Evolutionary conservation across 1,284 basidiomycete genomes (phyloP), one percentile per base, ranked within the genome.

Genomic region (Vanrija pseudolonga): DNA sequence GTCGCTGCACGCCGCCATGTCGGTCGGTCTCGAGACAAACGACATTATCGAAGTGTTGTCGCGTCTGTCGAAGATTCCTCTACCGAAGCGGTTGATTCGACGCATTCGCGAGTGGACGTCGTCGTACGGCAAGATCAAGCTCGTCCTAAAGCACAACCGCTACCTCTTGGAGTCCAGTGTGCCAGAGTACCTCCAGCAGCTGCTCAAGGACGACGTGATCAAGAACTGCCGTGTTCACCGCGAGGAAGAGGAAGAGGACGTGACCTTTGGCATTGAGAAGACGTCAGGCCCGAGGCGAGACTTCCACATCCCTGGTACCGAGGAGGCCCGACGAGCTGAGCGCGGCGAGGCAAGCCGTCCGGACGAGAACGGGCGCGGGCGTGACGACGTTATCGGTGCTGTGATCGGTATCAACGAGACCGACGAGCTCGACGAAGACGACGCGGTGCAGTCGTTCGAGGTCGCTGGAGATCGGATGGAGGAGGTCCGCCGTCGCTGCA

Each of bases 21-120:
- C 94, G 15, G 96, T 99, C 55, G 96, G 96, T 20, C 80, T 99
- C 37, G 91, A 98, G 73, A 98, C 96, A 4, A 88, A 95, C 69
- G 94, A 98, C 74, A 98, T 98, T 67, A 97, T 98, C 75, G 92
- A 94, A 81, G 96, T 93, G 18, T 79, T 94, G 58, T 90, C 90
- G 63, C 85, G 90, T 47, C 76, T 93, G 49, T 92, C 89, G 11
- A 93, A 93, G 85, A 90, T 95, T 14, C 93, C 92, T 1, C 87
- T 98, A 1, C 91, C 94, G 0, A 85, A 89, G 36, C 83, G 81
- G 36, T 89, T 97, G 59, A 83, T 86, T 44, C 78, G 81, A 17
- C 90, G 92, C 68, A 97, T 98, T 61, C 85, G 88, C 59, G 87
- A 90, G 58, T 87, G 92, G 62, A 98, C 94, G 0, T 77, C 90